Evolutionary conservation across 257 asterid species (phyloP).

Genomic region (Pogostemon cablin): DNA sequence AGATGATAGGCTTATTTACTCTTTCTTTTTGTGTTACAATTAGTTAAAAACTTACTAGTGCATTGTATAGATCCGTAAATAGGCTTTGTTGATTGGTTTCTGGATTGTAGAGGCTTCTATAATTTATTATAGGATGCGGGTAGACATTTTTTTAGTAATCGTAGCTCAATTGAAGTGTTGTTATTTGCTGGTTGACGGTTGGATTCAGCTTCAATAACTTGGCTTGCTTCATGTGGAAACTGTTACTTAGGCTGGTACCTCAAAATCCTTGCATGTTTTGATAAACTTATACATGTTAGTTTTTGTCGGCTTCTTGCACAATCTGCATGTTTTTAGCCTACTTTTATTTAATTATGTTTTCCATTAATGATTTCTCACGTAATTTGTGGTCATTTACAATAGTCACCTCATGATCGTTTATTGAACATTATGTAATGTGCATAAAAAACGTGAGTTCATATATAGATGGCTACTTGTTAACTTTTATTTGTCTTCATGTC

Average conservation of each 20-base stretch:
- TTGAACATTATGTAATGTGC: background rate
- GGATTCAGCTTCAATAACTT: conserved; percentile 16
- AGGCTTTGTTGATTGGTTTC: background rate
- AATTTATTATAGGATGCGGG: background rate
- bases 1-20: background rate
- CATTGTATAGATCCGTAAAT: background rate
- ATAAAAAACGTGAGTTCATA: background rate
- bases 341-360: background rate
- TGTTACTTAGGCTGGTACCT: conserved; percentile 9
- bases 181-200: background rate
- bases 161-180: background rate
- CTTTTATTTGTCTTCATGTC: conserved; percentile 2
- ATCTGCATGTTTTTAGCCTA: background rate
- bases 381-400: background rate
- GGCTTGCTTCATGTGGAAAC: background rate
- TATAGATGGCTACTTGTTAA: background rate
- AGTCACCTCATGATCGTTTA: background rate
- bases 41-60: conserved; percentile 1
- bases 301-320: background rate
- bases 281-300: conserved; percentile 4
- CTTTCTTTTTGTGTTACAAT: background rate
- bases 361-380: background rate
- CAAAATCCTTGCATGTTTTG: conserved; percentile 1
- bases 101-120: background rate
- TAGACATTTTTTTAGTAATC: background rate